Conservation (phyloP, 1,139 yeast species). For the Blastobotrys ciferrii region DNA sequence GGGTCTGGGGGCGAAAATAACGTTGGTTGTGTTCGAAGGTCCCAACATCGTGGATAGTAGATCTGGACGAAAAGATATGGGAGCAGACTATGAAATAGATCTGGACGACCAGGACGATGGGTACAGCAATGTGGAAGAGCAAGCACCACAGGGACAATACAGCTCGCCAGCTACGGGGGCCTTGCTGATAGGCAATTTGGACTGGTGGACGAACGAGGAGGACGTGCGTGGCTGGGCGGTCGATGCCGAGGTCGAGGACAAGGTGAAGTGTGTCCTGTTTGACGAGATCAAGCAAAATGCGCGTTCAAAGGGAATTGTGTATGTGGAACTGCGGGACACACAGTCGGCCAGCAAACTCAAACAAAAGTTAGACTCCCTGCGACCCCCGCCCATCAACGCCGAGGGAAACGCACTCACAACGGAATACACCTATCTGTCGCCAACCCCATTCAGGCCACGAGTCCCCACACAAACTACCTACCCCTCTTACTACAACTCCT, state of each 20-base stretch:
- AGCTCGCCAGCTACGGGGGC: background rate
- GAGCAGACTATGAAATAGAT: constrained; percentile 27
- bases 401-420: background rate
- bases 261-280: constrained; percentile 29
- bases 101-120: constrained; percentile 31
- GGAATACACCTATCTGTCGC: background rate
- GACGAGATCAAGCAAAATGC: constrained; percentile 37
- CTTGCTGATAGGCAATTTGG: constrained; percentile 22
- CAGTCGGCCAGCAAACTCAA: constrained; percentile 19
- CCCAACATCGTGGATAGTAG: background rate
- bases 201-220: constrained; percentile 38
- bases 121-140: constrained; percentile 1
- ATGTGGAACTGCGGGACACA: constrained; percentile 20
- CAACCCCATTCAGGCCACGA: background rate
- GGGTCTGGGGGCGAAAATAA: background rate
- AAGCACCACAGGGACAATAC: background rate
- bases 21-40: background rate
- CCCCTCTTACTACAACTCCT: background rate
- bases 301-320: constrained; percentile 34
- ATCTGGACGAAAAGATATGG: background rate
- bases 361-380: background rate
- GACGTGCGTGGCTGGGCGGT: constrained; percentile 36
- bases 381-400: background rate
- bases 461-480: background rate
- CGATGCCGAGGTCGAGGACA: constrained; percentile 27